Percentiles rank a stretch among this genome's conserved stretches.
Conservation (phyloP, 306 rosid genomes). For the Fragaria iinumae region DNA sequence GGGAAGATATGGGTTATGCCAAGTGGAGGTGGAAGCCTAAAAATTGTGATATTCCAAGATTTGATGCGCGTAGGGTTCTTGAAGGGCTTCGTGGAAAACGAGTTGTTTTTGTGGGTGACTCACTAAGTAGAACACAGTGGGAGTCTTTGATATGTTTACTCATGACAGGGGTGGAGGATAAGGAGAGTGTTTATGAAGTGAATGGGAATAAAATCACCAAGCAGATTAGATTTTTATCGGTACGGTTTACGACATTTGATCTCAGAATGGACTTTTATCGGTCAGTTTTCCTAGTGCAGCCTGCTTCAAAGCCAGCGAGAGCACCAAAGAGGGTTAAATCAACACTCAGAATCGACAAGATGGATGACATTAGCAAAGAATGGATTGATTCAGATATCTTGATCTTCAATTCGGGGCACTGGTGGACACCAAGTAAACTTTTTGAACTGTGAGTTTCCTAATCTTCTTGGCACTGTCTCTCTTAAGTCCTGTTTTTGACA, state of each 20-base stretch:
- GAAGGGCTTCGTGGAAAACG: constrained; percentile 73
- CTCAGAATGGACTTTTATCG: constrained; percentile 76
- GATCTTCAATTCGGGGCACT: constrained; percentile 85
- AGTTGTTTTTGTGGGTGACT: constrained; percentile 85
- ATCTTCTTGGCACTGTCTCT: constrained; percentile 13
- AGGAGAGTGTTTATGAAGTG: constrained; percentile 71
- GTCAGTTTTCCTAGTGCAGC: constrained; percentile 71
- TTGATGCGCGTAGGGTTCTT: constrained; percentile 47
- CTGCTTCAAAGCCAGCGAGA: constrained; percentile 45
- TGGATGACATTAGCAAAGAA: constrained; percentile 71
- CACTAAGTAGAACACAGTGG: constrained; percentile 93
- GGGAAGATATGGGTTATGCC: constrained; percentile 58
- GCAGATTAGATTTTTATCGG: constrained; percentile 64
- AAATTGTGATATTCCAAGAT: constrained; percentile 70
- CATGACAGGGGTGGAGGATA: constrained; percentile 76
- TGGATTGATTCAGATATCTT: constrained; percentile 89
- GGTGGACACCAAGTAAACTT: constrained; percentile 87
- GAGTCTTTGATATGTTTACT: constrained; percentile 86
- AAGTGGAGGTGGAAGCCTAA: constrained; percentile 90
- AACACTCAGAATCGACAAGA: constrained; percentile 56
- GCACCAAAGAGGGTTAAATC: constrained; percentile 75
- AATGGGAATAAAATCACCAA: constrained; percentile 68
- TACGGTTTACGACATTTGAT: constrained; percentile 51
- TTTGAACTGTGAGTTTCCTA: constrained; percentile 65
- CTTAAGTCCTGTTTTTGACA: background rate